phyloP scores from a whole-genome alignment of 305 asterid genomes.

The Solanum hybrid region DNA sequence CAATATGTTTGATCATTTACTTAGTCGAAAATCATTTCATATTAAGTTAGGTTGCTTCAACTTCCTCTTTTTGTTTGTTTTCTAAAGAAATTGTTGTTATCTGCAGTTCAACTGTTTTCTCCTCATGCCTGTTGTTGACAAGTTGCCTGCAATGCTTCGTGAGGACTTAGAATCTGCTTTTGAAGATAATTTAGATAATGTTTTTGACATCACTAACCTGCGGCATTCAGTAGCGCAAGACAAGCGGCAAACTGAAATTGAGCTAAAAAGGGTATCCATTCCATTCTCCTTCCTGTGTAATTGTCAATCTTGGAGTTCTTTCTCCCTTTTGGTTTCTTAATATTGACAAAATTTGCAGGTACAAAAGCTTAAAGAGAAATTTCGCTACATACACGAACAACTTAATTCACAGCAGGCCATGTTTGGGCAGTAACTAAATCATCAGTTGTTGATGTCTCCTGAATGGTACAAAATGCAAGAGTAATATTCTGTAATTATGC shows the following conservation, averaged over 20 bases:
- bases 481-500: not conserved
- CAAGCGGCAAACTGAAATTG: constrained; percentile 75
- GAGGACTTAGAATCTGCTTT: constrained; percentile 87
- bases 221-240: constrained; percentile 71
- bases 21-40: not conserved
- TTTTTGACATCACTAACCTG: constrained; percentile 70
- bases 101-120: constrained; percentile 92
- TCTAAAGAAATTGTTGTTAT: constrained; percentile 12
- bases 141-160: constrained; percentile 88
- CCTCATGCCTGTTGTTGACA: constrained; percentile 96
- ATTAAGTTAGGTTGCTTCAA: not conserved
- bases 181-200: constrained; percentile 66
- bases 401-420: constrained; percentile 40
- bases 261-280: constrained; percentile 70
- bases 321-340: constrained; percentile 8
- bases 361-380: constrained; percentile 76
- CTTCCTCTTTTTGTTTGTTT: not conserved
- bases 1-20: not conserved
- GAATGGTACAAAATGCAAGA: not conserved
- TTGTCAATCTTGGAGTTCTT: not conserved
- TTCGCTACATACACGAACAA: constrained; percentile 66
- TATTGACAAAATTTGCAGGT: constrained; percentile 37
- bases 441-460: not conserved
- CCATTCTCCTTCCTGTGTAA: not conserved
- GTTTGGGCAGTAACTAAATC: constrained; percentile 3